Evolutionary conservation across 306 rosid species (phyloP), one percentile per base, ranked within the genome.

Genomic region (Vigna hirtella): DNA sequence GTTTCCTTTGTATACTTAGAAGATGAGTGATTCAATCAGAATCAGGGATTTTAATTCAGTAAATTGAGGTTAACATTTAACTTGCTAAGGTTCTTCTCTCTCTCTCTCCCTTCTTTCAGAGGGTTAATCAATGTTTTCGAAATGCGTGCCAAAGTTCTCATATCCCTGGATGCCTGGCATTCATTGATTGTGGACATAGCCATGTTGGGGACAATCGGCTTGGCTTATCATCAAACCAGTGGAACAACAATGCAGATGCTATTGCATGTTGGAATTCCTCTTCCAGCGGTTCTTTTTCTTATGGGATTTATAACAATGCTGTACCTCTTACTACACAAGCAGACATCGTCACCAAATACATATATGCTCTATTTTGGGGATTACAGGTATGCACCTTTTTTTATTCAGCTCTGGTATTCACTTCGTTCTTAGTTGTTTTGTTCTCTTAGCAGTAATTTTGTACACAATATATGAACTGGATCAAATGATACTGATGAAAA

Each of bases 121-220:
- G 97, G 85, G 91, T 90, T 83, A 90, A 87, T 76, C 93, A 90
- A 79, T 93, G 97, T 78, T 81, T 93, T 58, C 87, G 93, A 76
- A 24, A 73, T 7, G 93, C 87, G 26, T 93, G 97, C 66, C 67
- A 9, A 48, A 1, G 2, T 1, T 18, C 86, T 34, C 5, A 0
- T 30, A 9, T 45, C 1, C 0, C 0, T 0, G 0, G 0, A 1
- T 93, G 98, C 85, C 8, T 1, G 71, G 14, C 14, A 52, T 77
- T 81, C 72, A 84, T 89, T 49, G 97, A 89, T 72, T 91, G 98
- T 81, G 93, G 88, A n/a, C 77, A 70, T 49, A 87, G 88, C 14
- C 18, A 32, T 45, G 0, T 17, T 63, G 28, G 14, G 17, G 3
- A 36, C 48, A 63, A 63, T 63, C 5, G 26, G 7, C 2, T 0